A percentile compares a stretch with the other conserved stretches of the same genome.
phyloP scores from a whole-genome alignment of 768 basidiomycete genomes.

The Clathrus columnatus region DNA sequence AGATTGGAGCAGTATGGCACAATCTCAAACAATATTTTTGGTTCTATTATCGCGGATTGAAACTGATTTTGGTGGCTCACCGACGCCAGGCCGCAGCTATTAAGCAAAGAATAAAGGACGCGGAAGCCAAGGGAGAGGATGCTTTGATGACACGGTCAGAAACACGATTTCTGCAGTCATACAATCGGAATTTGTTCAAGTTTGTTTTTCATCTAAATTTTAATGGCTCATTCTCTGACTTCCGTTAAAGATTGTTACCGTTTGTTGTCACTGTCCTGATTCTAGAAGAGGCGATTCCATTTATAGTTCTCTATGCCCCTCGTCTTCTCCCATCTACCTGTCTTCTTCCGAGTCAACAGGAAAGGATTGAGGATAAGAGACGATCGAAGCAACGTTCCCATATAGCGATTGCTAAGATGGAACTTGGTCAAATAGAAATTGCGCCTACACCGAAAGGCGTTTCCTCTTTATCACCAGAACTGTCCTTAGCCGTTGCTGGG shows the following conservation, averaged over 20 bases:
- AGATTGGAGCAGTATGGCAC: constrained; percentile 36
- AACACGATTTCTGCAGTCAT: constrained; percentile 56
- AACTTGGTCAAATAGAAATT: constrained; percentile 16
- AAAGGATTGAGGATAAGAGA: constrained; percentile 51
- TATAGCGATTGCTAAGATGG: constrained; percentile 14
- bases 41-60: constrained; percentile 77
- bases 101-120: constrained; percentile 42
- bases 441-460: constrained; percentile 9
- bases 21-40: constrained; percentile 38
- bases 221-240: neutral
- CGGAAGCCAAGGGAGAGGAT: constrained; percentile 53
- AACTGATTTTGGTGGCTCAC: constrained; percentile 53
- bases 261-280: constrained; percentile 68
- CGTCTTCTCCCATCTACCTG: constrained; percentile 81
- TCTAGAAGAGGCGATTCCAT: constrained; percentile 73
- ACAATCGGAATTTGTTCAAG: constrained; percentile 65
- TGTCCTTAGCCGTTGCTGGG: constrained; percentile 47
- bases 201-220: constrained; percentile 23
- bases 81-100: constrained; percentile 47
- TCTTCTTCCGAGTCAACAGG: constrained; percentile 69
- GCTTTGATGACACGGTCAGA: constrained; percentile 58
- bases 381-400: constrained; percentile 26
- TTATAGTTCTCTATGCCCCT: constrained; percentile 80
- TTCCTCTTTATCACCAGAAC: constrained; percentile 26
- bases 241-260: constrained; percentile 54